These are phyloP conservation scores for Dipodascopsis uninucleata DNA, from an alignment of 805 yeast species.

Conservation along the genomic window DNA sequence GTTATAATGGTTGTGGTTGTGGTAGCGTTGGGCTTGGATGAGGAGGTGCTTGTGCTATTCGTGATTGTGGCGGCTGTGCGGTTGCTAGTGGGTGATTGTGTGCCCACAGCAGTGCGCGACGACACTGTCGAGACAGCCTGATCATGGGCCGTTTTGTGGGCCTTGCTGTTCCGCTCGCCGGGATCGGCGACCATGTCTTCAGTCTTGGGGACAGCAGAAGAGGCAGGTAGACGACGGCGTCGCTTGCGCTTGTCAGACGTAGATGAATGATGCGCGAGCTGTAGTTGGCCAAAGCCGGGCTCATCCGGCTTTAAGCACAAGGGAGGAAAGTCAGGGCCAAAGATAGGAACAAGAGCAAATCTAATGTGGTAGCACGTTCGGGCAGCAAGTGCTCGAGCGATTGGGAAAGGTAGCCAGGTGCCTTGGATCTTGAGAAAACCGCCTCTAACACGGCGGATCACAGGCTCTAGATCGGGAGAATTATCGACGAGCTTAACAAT, in stretches of 20 bases:
- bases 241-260: conserved; percentile 26
- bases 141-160: conserved; percentile 5
- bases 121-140: conserved; percentile 3
- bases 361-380: conserved; percentile 77
- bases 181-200: conserved; percentile 1
- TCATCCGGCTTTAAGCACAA: conserved; percentile 58
- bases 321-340: conserved; percentile 66
- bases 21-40: no score
- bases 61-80: no score
- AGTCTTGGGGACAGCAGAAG: conserved; percentile 2
- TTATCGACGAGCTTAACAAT: conserved; percentile 65
- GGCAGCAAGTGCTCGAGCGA: conserved; percentile 64
- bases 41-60: no score
- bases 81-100: no score
- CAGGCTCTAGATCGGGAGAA: conserved; percentile 58
- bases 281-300: conserved; percentile 61
- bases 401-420: conserved; percentile 77
- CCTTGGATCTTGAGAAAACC: conserved; percentile 92
- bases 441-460: conserved; percentile 74
- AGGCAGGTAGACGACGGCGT: conserved; percentile 22
- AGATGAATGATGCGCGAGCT: no score
- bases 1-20: no score
- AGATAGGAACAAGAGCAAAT: conserved; percentile 70
- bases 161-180: conserved; percentile 5
- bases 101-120: conserved; percentile 12